Evolutionary conservation across 2,329 filamentous ascomycete species (phyloP), one percentile per base, ranked within the genome.

Genomic region (Exophiala sideris): DNA sequence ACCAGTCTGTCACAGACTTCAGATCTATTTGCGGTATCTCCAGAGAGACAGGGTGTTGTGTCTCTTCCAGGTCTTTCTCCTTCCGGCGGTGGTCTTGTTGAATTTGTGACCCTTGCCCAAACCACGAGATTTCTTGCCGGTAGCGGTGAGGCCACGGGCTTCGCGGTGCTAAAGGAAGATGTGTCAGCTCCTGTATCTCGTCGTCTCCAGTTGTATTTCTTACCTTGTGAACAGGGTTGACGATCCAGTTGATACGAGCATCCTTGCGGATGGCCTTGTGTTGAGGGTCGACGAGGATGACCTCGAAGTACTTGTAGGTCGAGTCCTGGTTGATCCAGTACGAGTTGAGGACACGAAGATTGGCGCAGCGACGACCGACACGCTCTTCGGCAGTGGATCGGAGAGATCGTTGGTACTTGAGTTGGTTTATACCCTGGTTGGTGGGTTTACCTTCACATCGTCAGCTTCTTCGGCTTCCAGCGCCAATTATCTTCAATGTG

Each of bases 281-380:
- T 83, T 95, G 89, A 76, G 94, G 94, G 83, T 99, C 94, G 75
- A 99, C 92, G 73, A 96, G 89, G 83, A 99, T 97, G 79, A 97
- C 87, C 82, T 99, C 94, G 84, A 85, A 99, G 89, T 99, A 99
- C 86, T 99, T 99, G 89, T 97, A 99, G 80, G 94, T 99, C 60
- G 91, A 96, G 84, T 99, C 94, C 85, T 97, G 91, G 89, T 99
- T 99, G 84, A 99, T 90, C 95, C 95, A 99, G 91, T 99, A 99
- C 64, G 92, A 97, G 89, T 99, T 99, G 73, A 99, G 88, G 74
- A 99, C 94, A 75, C 94, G 91, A 78, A 99, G 81, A 83, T 99
- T 99, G 80, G 91, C 91, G 83, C 91, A 96, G 77, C 92, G 91
- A 79, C 91, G 91, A 73, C 95, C 94, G 75, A 99, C 92, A 88